Percentiles rank a stretch among this genome's conserved stretches.
Evolutionary conservation across 2,329 filamentous ascomycete species (phyloP).

Genomic region (Leptographium wingfieldii): DNA sequence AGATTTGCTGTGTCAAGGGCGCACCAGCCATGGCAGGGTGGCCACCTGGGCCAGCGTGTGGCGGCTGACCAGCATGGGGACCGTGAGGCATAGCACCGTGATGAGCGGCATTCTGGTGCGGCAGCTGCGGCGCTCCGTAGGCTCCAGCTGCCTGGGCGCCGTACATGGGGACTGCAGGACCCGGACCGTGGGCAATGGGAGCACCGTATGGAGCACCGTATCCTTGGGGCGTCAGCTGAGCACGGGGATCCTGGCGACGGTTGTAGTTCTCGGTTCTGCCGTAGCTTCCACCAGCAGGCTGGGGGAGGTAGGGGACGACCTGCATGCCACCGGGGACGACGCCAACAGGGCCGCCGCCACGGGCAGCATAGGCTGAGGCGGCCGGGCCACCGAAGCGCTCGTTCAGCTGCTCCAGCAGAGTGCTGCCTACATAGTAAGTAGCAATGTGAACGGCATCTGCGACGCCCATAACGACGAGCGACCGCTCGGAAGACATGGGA

Average conservation of each 20-base stretch:
- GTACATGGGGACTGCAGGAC: slow-evolving; percentile 55
- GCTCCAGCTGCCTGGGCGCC: slow-evolving; percentile 52
- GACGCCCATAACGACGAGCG: slow-evolving; percentile 94
- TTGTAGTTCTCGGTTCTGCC: slow-evolving; percentile 78
- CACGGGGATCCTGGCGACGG: slow-evolving; percentile 61
- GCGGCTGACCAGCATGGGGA: slow-evolving; percentile 57
- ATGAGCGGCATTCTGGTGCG: slow-evolving; percentile 49
- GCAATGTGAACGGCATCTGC: slow-evolving; percentile 98
- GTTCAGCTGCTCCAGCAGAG: slow-evolving; percentile 92
- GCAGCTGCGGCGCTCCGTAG: slow-evolving; percentile 73
- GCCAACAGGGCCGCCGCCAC: slow-evolving; percentile 83
- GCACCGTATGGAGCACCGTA: slow-evolving; percentile 68
- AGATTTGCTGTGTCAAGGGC: slow-evolving; percentile 94
- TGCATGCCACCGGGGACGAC: slow-evolving; percentile 97
- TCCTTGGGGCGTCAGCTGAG: slow-evolving; percentile 60
- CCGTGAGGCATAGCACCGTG: slow-evolving; percentile 46
- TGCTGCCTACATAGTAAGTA: slow-evolving; percentile 96
- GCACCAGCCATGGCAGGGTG: slow-evolving; percentile 54
- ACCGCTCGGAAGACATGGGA: slow-evolving; percentile 89
- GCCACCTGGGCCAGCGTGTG: slow-evolving; percentile 53
- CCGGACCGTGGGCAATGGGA: slow-evolving; percentile 47
- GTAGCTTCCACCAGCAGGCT: slow-evolving; percentile 84
- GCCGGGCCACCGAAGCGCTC: slow-evolving; percentile 92
- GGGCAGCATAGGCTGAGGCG: slow-evolving; percentile 93
- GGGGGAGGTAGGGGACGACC: slow-evolving; percentile 94